These are phyloP conservation scores for Ascobolus immersus DNA, from an alignment of 495 filamentous ascomycete genomes.

Conservation along the genomic window DNA sequence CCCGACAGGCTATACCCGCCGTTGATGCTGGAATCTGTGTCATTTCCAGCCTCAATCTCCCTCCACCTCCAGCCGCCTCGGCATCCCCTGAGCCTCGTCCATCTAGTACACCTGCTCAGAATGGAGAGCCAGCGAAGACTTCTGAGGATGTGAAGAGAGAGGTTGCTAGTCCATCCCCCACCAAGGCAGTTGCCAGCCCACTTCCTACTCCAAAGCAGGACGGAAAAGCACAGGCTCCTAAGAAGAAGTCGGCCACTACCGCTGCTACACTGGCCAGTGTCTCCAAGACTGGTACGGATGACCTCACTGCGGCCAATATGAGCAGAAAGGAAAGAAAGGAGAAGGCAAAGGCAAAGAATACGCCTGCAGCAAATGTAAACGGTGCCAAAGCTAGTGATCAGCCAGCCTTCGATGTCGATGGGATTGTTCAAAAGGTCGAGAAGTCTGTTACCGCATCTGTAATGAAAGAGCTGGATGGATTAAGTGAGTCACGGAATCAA, in stretches of 20 bases:
- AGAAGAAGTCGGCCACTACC: too few species aligned
- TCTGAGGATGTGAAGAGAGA: slow-evolving; percentile 1
- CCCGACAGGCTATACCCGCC: slow-evolving; percentile 49
- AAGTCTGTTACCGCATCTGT: slow-evolving; percentile 27
- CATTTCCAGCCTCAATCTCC: slow-evolving; percentile 11
- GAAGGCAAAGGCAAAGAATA: slow-evolving; percentile 18
- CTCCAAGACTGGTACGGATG: too few species aligned
- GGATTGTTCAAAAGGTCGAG: slow-evolving; percentile 31
- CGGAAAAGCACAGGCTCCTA: too few species aligned
- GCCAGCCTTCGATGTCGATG: too few species aligned
- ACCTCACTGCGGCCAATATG: too few species aligned
- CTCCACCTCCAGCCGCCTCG: slow-evolving; percentile 16
- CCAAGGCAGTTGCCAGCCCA: too few species aligned
- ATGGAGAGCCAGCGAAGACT: not conserved
- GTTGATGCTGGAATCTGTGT: slow-evolving; percentile 26
- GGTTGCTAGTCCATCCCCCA: not conserved
- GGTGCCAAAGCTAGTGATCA: too few species aligned
- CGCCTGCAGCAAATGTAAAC: slow-evolving; percentile 11
- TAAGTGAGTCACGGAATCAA: slow-evolving; percentile 17
- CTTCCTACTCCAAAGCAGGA: too few species aligned
- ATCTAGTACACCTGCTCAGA: slow-evolving; percentile 4
- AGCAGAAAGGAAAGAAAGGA: slow-evolving; percentile 39
- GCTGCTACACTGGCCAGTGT: too few species aligned
- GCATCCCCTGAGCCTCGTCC: slow-evolving; percentile 16
- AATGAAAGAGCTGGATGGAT: slow-evolving; percentile 27